Evolutionary conservation across 164 flowering plant genomes (phyloP).

Genomic region (Annona cherimola): DNA sequence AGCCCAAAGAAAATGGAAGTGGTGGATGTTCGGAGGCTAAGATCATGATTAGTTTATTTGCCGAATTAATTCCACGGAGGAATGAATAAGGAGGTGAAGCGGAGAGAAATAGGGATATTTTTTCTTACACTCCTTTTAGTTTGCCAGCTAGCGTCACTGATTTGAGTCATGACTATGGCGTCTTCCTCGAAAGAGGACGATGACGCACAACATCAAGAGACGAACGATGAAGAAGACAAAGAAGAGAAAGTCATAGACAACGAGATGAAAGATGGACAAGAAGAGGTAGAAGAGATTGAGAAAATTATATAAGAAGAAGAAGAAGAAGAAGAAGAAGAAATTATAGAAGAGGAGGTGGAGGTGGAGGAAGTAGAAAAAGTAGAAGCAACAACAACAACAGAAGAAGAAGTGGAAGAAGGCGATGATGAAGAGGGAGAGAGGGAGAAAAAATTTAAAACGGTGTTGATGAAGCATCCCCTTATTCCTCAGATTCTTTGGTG

Average conservation of each 20-base stretch:
- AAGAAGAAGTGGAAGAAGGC: not conserved
- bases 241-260: not conserved
- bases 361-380: not conserved
- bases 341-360: not conserved
- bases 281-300: not conserved
- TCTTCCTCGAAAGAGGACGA: not conserved
- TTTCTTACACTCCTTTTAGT: no score
- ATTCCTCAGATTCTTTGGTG: not conserved
- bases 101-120: no score
- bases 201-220: not conserved
- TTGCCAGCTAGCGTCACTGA: not conserved
- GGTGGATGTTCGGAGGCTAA: no score
- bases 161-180: not conserved
- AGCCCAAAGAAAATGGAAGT: no score
- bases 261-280: not conserved
- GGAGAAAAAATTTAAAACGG: no score
- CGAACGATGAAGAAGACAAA: not conserved
- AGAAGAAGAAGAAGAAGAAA: not conserved
- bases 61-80: no score
- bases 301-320: not conserved
- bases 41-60: no score
- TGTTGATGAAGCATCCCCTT: not conserved
- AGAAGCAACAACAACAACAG: not conserved
- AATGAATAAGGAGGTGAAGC: no score
- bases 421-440: no score